A percentile compares a stretch with the other conserved stretches of the same genome.
phyloP scores from a whole-genome alignment of 768 basidiomycete species.

The Paxillus ammoniavirescens region DNA sequence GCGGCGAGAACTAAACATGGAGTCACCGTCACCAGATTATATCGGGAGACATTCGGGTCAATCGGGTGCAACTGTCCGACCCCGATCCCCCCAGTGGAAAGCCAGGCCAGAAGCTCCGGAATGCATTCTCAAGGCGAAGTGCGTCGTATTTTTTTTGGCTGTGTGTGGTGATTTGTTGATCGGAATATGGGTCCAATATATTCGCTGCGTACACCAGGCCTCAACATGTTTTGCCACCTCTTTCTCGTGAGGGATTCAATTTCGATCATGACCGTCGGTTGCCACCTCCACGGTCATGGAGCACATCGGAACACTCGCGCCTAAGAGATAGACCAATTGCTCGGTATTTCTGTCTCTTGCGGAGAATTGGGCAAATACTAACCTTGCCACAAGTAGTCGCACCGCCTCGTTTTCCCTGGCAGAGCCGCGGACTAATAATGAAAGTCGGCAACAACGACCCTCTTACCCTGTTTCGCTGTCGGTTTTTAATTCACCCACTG shows the following conservation, averaged over 20 bases:
- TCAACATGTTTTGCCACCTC: constrained; percentile 33
- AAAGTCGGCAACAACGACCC: constrained; percentile 26
- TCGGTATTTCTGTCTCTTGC: constrained; percentile 21
- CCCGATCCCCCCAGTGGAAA: constrained; percentile 18
- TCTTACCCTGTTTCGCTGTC: constrained; percentile 34
- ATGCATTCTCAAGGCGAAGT: constrained; percentile 24
- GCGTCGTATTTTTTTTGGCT: constrained; percentile 16
- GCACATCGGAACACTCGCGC: constrained; percentile 16
- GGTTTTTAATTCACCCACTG: constrained; percentile 42
- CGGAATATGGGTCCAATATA: constrained; percentile 20
- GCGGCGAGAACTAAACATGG: constrained; percentile 12
- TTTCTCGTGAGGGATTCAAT: constrained; percentile 30
- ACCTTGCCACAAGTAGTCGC: constrained; percentile 18
- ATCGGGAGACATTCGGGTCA: constrained; percentile 21
- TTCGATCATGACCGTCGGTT: constrained; percentile 34
- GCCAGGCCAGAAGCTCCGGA: constrained; percentile 20
- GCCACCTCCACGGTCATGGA: constrained; percentile 32
- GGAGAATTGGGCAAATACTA: constrained; percentile 13
- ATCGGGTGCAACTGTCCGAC: constrained; percentile 13
- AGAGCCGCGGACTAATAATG: constrained; percentile 21
- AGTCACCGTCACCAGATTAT: constrained; percentile 21
- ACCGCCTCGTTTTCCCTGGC: constrained; percentile 20
- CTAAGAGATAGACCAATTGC: constrained; percentile 23
- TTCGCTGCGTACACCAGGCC: constrained; percentile 29
- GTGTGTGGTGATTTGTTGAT: constrained; percentile 19